Percentiles rank a stretch among this genome's conserved stretches.
Conservation (phyloP, 108 stramenopile species). For the Epithemia pelagica region DNA sequence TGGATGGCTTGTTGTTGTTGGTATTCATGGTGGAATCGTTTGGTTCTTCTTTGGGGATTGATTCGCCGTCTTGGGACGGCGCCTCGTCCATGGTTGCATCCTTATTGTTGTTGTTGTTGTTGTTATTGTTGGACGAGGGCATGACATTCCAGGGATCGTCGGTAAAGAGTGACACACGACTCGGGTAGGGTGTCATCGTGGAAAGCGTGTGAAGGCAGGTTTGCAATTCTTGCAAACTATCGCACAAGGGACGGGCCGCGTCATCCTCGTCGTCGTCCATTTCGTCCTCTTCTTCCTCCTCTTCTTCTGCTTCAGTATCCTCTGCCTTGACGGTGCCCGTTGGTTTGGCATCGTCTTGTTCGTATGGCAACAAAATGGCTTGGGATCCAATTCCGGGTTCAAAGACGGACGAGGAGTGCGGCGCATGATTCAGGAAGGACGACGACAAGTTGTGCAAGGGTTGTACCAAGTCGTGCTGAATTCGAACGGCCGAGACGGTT, state of each 20-base stretch:
- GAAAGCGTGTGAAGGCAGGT: slow-evolving; percentile 30
- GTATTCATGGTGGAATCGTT: not conserved
- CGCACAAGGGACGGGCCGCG: slow-evolving; percentile 43
- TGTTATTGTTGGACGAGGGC: slow-evolving; percentile 2
- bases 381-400: slow-evolving; percentile 51
- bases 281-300: slow-evolving; percentile 54
- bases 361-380: slow-evolving; percentile 53
- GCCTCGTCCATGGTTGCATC: slow-evolving; percentile 3
- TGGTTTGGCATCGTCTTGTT: slow-evolving; percentile 27
- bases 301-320: slow-evolving; percentile 59
- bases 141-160: slow-evolving; percentile 75
- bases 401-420: too few species aligned
- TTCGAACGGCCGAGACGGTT: not conserved
- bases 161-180: slow-evolving; percentile 42
- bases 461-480: slow-evolving; percentile 13
- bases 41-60: not conserved
- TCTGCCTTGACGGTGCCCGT: slow-evolving; percentile 49
- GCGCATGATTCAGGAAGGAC: slow-evolving; percentile 13
- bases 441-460: slow-evolving; percentile 20
- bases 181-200: slow-evolving; percentile 11
- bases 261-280: slow-evolving; percentile 57
- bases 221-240: slow-evolving; percentile 72
- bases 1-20: not conserved
- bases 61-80: not conserved
- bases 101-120: too few species aligned